These are phyloP conservation scores for Trichoderma hamatum DNA, from an alignment of 2,329 filamentous ascomycete genomes.

Conservation along the genomic window DNA sequence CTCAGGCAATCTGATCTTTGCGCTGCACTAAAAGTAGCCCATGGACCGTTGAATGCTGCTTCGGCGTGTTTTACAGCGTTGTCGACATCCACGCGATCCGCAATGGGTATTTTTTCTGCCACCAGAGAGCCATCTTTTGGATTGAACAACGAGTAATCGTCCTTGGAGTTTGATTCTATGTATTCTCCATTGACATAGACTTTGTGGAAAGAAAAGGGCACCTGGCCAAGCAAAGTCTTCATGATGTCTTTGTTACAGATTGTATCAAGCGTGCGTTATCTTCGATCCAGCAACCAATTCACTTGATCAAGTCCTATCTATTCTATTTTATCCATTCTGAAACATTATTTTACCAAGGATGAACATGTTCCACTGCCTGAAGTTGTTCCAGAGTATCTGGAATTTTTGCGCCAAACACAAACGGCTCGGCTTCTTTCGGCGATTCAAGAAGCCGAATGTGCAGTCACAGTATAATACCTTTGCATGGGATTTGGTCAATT, in stretches of 20 bases:
- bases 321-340: background rate
- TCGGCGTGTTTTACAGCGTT: constrained; percentile 1
- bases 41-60: constrained; percentile 8
- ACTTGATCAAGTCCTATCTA: background rate
- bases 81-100: background rate
- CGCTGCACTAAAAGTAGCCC: background rate
- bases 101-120: constrained; percentile 12
- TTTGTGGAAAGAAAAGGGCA: constrained; percentile 3
- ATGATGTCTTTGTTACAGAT: background rate
- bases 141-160: background rate
- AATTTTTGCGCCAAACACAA: background rate
- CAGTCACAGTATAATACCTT: background rate
- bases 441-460: constrained; percentile 4
- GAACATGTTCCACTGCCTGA: background rate
- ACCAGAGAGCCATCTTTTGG: constrained; percentile 6
- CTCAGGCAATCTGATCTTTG: constrained; percentile 1
- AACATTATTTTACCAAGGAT: background rate
- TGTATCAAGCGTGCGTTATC: background rate
- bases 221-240: background rate
- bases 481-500: background rate
- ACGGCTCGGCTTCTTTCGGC: background rate
- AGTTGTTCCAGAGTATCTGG: background rate
- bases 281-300: background rate
- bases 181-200: background rate
- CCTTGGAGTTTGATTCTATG: background rate